A percentile compares a stretch with the other conserved stretches of the same genome.
These are phyloP conservation scores for Ustilago bromivora DNA, from an alignment of 1,284 basidiomycete genomes.

Conservation along the genomic window DNA sequence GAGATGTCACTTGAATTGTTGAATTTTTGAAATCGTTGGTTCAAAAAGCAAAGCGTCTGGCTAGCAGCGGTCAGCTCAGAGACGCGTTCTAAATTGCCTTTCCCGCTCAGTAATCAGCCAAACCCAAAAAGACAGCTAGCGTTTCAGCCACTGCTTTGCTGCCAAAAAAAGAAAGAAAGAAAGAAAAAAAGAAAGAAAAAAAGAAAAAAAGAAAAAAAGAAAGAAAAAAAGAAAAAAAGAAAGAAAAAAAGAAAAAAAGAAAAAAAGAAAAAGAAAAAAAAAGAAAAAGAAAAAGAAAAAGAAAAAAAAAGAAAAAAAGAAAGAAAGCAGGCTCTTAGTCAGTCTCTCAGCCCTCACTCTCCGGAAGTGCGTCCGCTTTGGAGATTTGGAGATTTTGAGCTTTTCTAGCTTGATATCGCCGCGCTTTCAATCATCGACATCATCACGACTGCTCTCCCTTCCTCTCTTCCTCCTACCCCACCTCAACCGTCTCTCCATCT, in stretches of 20 bases:
- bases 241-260: neutral
- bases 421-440: slow-evolving; percentile 15
- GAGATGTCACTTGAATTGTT: too few species aligned
- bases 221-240: too few species aligned
- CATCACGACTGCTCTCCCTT: slow-evolving; percentile 1
- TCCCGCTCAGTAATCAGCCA: too few species aligned
- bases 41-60: too few species aligned
- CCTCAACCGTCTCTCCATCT: neutral
- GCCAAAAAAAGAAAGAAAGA: too few species aligned
- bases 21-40: too few species aligned
- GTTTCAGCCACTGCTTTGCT: too few species aligned
- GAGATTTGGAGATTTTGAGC: slow-evolving; percentile 20
- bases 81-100: too few species aligned
- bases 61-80: too few species aligned
- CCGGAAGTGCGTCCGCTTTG: neutral
- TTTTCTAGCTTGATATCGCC: neutral
- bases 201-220: neutral
- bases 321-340: neutral
- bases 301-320: neutral
- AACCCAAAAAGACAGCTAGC: too few species aligned
- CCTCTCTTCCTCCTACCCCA: neutral
- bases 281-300: neutral
- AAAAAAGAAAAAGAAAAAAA: neutral
- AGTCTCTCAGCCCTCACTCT: neutral
- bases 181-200: neutral